Percentiles rank a stretch among this genome's conserved stretches.
Conservation (phyloP, 2,329 filamentous ascomycete genomes). For the Dactylonectria estremocensis region DNA sequence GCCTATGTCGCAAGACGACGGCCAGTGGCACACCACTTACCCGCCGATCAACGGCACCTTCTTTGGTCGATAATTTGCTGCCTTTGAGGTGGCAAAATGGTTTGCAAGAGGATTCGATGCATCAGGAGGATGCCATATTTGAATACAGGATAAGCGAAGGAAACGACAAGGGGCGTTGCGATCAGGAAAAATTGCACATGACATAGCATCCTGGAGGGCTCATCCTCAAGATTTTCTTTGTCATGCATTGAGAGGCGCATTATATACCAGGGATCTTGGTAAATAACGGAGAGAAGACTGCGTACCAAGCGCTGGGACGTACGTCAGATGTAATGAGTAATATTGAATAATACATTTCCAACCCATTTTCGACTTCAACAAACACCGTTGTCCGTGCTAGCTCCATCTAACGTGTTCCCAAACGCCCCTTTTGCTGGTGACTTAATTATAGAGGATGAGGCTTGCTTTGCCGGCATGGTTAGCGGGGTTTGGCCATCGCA, state of each 20-base stretch:
- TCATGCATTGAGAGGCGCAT: constrained; percentile 23
- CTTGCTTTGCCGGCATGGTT: neutral
- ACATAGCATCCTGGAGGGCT: constrained; percentile 22
- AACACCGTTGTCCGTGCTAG: constrained; percentile 10
- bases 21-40: constrained; percentile 63
- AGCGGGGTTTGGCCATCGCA: neutral
- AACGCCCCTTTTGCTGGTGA: neutral
- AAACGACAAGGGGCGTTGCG: constrained; percentile 25
- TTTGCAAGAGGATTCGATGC: constrained; percentile 25
- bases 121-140: constrained; percentile 13
- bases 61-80: constrained; percentile 26
- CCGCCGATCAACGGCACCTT: constrained; percentile 60
- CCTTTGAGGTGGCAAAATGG: constrained; percentile 6
- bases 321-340: constrained; percentile 48
- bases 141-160: constrained; percentile 14
- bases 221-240: constrained; percentile 26
- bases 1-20: constrained; percentile 57
- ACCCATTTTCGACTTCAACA: neutral
- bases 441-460: neutral
- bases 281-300: constrained; percentile 35
- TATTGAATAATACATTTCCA: constrained; percentile 29
- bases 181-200: constrained; percentile 30
- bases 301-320: constrained; percentile 61
- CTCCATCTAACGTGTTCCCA: neutral
- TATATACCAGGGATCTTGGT: constrained; percentile 26